Percentiles rank a stretch among this genome's conserved stretches.
phyloP scores from a whole-genome alignment of 305 asterid genomes.

The Fraxinus xanthoxyloides region DNA sequence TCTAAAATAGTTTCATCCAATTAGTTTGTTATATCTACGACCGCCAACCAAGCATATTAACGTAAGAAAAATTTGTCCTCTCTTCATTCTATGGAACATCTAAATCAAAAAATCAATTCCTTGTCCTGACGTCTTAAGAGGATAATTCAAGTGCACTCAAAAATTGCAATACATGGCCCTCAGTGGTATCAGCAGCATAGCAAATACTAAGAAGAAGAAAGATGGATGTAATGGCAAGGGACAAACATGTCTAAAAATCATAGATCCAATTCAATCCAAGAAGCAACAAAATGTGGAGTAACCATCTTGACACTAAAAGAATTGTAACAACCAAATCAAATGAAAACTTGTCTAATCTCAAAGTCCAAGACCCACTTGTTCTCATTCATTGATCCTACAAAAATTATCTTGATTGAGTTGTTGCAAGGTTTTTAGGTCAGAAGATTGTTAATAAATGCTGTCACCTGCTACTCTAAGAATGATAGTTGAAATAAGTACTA shows the following conservation, averaged over 20 bases:
- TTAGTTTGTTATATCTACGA: not conserved
- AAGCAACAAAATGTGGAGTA: not conserved
- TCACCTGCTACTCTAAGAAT: not conserved
- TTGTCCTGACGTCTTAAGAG: not conserved
- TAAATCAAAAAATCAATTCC: not conserved
- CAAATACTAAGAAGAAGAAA: not conserved
- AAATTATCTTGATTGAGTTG: not conserved
- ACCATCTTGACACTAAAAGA: not conserved
- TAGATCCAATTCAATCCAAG: not conserved
- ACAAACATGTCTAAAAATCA: not conserved
- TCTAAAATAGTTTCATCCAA: not conserved
- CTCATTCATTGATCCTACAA: not conserved
- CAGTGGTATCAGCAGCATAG: not conserved
- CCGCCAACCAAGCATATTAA: not conserved
- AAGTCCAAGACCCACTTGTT: not conserved
- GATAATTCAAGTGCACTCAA: not conserved
- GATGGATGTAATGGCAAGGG: not conserved
- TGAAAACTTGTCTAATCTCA: not conserved
- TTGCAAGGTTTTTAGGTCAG: not conserved
- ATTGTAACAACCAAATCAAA: not conserved
- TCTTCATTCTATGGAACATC: not conserved
- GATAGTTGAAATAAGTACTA: not conserved
- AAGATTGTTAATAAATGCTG: not conserved
- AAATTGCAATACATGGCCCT: not conserved
- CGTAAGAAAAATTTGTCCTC: not conserved